Evolutionary conservation across 2,329 filamentous ascomycete genomes (phyloP).

Genomic region (Mycosphaerella sp.): DNA sequence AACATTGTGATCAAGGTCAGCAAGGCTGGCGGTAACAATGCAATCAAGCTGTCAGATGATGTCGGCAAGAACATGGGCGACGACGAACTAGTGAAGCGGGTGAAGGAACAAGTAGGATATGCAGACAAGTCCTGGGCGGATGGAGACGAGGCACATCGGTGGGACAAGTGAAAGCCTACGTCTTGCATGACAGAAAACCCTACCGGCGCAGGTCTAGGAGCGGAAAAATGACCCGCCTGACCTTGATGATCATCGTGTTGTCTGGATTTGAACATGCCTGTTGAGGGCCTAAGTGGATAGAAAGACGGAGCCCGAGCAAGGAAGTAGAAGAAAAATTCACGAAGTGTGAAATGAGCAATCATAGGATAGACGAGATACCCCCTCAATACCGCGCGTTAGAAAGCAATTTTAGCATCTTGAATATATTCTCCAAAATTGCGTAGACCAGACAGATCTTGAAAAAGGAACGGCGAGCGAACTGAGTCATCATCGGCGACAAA

Average conservation of each 20-base stretch:
- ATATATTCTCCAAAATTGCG: background rate
- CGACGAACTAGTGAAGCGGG: conserved; percentile 66
- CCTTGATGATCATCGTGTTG: too few relatives aligned
- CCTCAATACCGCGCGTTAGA: background rate
- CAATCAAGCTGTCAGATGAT: conserved; percentile 88
- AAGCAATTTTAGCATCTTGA: background rate
- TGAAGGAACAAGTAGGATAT: conserved; percentile 83
- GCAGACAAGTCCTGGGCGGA: conserved; percentile 75
- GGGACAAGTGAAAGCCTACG: conserved; percentile 49
- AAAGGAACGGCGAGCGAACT: background rate
- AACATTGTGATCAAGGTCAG: conserved; percentile 99
- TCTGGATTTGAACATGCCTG: background rate
- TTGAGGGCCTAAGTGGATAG: too few relatives aligned
- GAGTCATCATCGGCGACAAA: too few relatives aligned
- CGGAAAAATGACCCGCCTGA: too few relatives aligned
- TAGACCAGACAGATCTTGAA: background rate
- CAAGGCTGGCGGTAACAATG: conserved; percentile 70
- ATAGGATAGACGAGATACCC: background rate
- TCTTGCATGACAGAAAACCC: too few relatives aligned
- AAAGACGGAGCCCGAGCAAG: background rate
- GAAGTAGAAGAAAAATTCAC: background rate
- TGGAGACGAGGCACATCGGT: conserved; percentile 77
- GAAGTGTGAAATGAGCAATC: background rate
- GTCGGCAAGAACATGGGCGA: conserved; percentile 92
- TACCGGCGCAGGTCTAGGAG: too few relatives aligned